These are phyloP conservation scores for Fusarium fracticaudum DNA, from an alignment of 2,329 filamentous ascomycete genomes.

Conservation along the genomic window DNA sequence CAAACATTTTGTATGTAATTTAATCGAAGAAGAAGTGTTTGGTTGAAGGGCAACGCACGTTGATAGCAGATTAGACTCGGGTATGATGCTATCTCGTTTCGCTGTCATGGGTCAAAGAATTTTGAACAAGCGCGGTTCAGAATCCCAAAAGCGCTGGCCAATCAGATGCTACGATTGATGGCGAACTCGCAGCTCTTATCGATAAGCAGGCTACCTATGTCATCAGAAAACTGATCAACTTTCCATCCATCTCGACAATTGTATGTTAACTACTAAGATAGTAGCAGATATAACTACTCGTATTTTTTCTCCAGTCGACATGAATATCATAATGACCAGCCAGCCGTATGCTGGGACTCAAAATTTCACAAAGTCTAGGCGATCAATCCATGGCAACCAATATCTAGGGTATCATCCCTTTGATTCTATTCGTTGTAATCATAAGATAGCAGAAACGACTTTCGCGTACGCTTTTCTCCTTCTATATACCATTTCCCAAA, in stretches of 20 bases:
- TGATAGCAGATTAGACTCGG: conserved; percentile 5
- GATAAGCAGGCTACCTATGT: conserved; percentile 26
- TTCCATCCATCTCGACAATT: neutral
- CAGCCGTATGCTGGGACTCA: neutral
- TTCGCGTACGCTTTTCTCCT: conserved; percentile 24
- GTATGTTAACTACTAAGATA: neutral
- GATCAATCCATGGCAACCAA: neutral
- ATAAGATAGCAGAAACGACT: conserved; percentile 34
- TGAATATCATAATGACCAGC: too few relatives aligned
- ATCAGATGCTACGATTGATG: neutral
- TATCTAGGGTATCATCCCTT: conserved; percentile 36
- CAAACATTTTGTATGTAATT: conserved; percentile 63
- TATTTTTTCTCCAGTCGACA: neutral
- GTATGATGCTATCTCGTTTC: conserved; percentile 43
- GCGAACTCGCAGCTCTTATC: conserved; percentile 49
- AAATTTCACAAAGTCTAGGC: neutral
- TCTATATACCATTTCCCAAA: conserved; percentile 20
- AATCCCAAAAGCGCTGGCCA: conserved; percentile 25
- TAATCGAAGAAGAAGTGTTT: neutral
- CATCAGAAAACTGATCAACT: neutral
- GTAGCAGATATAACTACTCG: neutral
- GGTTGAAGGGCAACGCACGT: conserved; percentile 7
- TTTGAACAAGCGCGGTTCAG: conserved; percentile 26
- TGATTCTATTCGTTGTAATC: conserved; percentile 41
- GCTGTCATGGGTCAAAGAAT: conserved; percentile 35